Evolutionary conservation across 305 asterid genomes (phyloP), one percentile per base, ranked within the genome.

Genomic region (Fraxinus greggii): DNA sequence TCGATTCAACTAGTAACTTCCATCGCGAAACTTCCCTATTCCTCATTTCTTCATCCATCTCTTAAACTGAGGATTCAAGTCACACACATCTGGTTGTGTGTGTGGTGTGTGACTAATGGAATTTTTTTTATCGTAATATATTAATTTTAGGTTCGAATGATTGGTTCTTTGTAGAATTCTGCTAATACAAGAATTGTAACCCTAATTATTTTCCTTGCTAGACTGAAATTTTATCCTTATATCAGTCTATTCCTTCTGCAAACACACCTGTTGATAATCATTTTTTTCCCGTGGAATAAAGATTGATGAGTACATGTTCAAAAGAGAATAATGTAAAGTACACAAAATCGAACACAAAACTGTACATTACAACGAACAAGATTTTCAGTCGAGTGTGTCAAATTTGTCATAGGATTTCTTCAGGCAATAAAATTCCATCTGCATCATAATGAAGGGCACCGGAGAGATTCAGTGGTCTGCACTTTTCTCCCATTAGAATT

Each of bases 401-500:
- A 69, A 69, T 69, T 12, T 31, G 28, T 29, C 23, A 69, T 29
- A 4, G 3, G 40, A 79, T 32, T 80, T 89, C 90, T 83, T 92
- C 95, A 23, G 93, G 91, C 75, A 87, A 63, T 31, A 91, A 82
- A 77, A 91, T 75, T 21, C 93, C 98, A 70, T 85, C 72, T 33
- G 88, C 79, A 79, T 91, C 93, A 54, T 93, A 93, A 28, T 89
- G 90, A 77, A 91, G 94, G 13, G 40, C 86, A 38, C 94, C 93
- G 9, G 97, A 91, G 29, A 48, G 63, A 76, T 88, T 88, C 7
- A 91, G 77, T 0, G 97, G 89, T 42, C 88, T 88, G 84, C 97
- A 92, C 72, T 85, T 93, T 1, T 45, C 91, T 21, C 97, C 97
- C 95, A 93, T 89, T 19, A 92, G 89, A 79, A 92, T 91, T 86